phyloP scores from a whole-genome alignment of 345 rosid genomes.

The Syzygium oleosum region DNA sequence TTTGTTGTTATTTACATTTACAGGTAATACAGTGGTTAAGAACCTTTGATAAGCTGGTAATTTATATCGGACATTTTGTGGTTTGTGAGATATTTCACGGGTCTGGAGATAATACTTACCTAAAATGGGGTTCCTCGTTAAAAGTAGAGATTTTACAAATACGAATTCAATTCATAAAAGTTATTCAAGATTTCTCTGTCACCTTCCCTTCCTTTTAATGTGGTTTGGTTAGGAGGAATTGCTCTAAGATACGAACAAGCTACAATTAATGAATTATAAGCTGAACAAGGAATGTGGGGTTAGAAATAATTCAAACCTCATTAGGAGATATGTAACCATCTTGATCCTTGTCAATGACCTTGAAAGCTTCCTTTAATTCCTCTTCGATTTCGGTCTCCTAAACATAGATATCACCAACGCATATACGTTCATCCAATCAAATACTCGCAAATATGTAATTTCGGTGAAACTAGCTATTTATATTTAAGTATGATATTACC shows the following conservation, averaged over 20 bases:
- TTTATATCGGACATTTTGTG: background rate
- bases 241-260: background rate
- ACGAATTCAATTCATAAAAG: background rate
- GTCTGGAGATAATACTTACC: background rate
- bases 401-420: background rate
- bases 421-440: background rate
- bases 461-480: background rate
- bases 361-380: conserved; percentile 51
- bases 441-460: background rate
- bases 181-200: background rate
- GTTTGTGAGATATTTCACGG: background rate
- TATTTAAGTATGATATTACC: conserved; percentile 13
- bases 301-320: conserved; percentile 27
- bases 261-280: background rate
- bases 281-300: background rate
- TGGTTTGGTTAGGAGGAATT: background rate
- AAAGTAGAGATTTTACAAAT: background rate
- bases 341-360: conserved; percentile 57
- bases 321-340: conserved; percentile 52
- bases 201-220: background rate
- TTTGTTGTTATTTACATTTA: background rate
- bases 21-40: background rate
- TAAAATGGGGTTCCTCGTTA: background rate
- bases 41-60: background rate
- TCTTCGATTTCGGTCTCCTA: conserved; percentile 48